Percentiles rank a stretch among this genome's conserved stretches.
Conservation (phyloP, 2,329 filamentous ascomycete genomes). For the Amauroascus verrucosus region DNA sequence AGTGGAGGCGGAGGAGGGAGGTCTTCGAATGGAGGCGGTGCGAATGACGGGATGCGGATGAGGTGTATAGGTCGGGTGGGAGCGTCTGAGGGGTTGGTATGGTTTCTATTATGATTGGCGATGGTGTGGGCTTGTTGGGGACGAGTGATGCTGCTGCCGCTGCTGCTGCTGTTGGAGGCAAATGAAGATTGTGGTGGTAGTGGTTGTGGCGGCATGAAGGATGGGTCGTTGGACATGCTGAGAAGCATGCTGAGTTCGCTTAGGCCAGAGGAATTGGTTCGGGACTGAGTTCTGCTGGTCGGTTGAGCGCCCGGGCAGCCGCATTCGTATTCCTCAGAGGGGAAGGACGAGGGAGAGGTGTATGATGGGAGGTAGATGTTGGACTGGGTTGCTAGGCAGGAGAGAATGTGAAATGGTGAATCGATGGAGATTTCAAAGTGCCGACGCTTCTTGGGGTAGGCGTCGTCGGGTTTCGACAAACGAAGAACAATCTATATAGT, state of each 20-base stretch:
- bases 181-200: constrained; percentile 62
- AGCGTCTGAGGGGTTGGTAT: constrained; percentile 34
- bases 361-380: constrained; percentile 83
- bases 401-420: constrained; percentile 85
- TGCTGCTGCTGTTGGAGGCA: constrained; percentile 37
- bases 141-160: not conserved
- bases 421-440: constrained; percentile 97
- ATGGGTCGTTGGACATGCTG: constrained; percentile 13
- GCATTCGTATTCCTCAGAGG: constrained; percentile 51
- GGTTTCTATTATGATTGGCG: constrained; percentile 19
- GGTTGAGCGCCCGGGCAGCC: constrained; percentile 56
- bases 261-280: constrained; percentile 20
- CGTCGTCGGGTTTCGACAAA: constrained; percentile 70
- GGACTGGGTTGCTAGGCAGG: constrained; percentile 82
- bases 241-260: constrained; percentile 21
- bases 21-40: constrained; percentile 76
- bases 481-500: constrained; percentile 69
- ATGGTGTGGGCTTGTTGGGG: not conserved
- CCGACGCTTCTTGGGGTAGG: constrained; percentile 66
- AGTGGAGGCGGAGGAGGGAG: constrained; percentile 64
- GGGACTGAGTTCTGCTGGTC: constrained; percentile 23
- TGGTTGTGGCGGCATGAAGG: constrained; percentile 12
- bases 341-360: constrained; percentile 42
- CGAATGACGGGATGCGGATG: constrained; percentile 71
- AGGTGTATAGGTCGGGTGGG: constrained; percentile 67